These are phyloP conservation scores for Trichoderma gamsii DNA, from an alignment of 495 filamentous ascomycete genomes.

Conservation along the genomic window DNA sequence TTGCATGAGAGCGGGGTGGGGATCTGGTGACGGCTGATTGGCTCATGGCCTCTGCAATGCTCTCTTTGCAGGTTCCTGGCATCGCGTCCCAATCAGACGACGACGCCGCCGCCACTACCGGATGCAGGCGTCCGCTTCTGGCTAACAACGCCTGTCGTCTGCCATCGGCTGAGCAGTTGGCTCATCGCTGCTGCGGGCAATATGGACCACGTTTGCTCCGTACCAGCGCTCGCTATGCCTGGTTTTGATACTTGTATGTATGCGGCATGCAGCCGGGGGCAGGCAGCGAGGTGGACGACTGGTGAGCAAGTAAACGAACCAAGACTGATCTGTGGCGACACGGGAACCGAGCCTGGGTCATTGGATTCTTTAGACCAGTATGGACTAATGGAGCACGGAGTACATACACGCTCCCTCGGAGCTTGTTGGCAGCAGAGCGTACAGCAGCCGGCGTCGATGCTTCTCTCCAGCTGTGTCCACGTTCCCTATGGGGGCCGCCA, in stretches of 20 bases:
- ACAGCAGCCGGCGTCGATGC: neutral
- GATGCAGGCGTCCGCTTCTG: slow-evolving; percentile 9
- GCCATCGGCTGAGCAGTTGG: slow-evolving; percentile 9
- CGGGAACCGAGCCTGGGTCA: neutral
- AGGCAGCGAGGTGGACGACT: neutral
- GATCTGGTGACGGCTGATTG: neutral
- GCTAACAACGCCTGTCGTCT: neutral
- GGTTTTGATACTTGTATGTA: neutral
- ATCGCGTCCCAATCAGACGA: slow-evolving; percentile 11
- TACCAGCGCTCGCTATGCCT: neutral
- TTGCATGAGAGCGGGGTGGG: neutral
- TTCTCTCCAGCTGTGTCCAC: neutral
- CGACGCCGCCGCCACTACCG: slow-evolving; percentile 2
- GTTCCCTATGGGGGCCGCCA: neutral
- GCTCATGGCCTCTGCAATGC: neutral
- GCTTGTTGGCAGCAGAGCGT: neutral
- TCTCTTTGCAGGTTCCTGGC: neutral
- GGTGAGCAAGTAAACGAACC: slow-evolving; percentile 4
- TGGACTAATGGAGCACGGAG: neutral
- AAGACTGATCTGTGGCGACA: neutral
- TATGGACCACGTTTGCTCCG: slow-evolving; percentile 15
- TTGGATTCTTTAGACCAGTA: neutral
- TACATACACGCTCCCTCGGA: neutral
- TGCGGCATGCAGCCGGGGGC: neutral
- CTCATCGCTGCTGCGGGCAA: slow-evolving; percentile 12